Conservation (phyloP, 2,329 filamentous ascomycete genomes). For the Alternaria alternata region DNA sequence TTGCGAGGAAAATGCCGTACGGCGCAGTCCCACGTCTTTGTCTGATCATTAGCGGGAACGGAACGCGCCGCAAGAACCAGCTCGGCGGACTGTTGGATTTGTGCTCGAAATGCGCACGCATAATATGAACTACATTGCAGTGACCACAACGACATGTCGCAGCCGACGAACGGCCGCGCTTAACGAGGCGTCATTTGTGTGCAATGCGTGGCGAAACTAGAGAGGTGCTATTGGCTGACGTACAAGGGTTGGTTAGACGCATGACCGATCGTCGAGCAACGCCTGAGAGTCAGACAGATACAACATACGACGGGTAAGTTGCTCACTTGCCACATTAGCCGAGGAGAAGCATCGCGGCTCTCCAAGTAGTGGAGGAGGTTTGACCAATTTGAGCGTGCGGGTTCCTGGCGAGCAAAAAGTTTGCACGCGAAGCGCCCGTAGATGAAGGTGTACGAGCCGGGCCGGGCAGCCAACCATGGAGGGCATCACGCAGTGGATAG, state of each 20-base stretch:
- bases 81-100: conserved; percentile 27
- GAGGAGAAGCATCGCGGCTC: conserved; percentile 23
- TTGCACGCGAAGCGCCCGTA: conserved; percentile 18
- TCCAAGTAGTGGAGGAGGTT: conserved; percentile 11
- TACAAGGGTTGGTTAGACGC: conserved; percentile 42
- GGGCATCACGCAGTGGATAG: conserved; percentile 11
- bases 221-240: conserved; percentile 22
- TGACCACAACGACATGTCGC: conserved; percentile 4
- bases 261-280: conserved; percentile 26
- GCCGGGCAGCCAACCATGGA: conserved; percentile 32
- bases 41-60: conserved; percentile 38
- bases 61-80: conserved; percentile 35
- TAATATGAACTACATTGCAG: conserved; percentile 1
- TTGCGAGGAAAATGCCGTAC: conserved; percentile 9
- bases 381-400: conserved; percentile 12
- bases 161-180: conserved; percentile 28
- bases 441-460: conserved; percentile 22
- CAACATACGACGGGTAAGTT: conserved; percentile 22
- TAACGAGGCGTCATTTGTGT: conserved; percentile 19
- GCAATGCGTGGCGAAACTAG: conserved; percentile 20
- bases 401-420: conserved; percentile 20
- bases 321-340: conserved; percentile 26
- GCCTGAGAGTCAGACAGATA: conserved; percentile 15
- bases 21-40: conserved; percentile 29
- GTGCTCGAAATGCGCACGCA: conserved; percentile 2